These are phyloP conservation scores for Skeletonema potamos DNA, from an alignment of 108 stramenopile genomes.

Conservation along the genomic window DNA sequence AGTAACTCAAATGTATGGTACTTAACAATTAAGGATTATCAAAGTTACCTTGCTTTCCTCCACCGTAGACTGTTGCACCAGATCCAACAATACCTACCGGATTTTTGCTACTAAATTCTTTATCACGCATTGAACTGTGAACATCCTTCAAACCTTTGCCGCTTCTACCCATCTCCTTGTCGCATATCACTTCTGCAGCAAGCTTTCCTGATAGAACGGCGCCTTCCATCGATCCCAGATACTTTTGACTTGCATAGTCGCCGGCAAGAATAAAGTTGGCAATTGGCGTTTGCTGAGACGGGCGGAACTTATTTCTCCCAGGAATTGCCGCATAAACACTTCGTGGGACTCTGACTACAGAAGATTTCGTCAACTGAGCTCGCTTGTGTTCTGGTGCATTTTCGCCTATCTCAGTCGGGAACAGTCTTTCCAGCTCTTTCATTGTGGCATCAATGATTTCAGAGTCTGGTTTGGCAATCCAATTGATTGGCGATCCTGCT, in stretches of 20 bases:
- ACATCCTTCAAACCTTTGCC: slow-evolving; percentile 77
- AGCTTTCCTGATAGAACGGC: slow-evolving; percentile 92
- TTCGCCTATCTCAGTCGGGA: slow-evolving; percentile 92
- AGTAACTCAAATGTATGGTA: background rate
- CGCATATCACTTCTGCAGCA: slow-evolving; percentile 90
- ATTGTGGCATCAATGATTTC: slow-evolving; percentile 96
- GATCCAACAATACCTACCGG: slow-evolving; percentile 87
- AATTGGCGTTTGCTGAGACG: slow-evolving; percentile 90
- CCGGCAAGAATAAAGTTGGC: slow-evolving; percentile 93
- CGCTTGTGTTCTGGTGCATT: slow-evolving; percentile 78
- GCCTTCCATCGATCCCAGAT: slow-evolving; percentile 95
- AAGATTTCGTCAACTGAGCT: slow-evolving; percentile 74
- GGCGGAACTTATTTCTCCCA: slow-evolving; percentile 91
- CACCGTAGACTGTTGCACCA: slow-evolving; percentile 91
- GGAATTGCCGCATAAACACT: slow-evolving; percentile 95
- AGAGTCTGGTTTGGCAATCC: slow-evolving; percentile 85
- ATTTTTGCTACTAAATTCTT: slow-evolving; percentile 43
- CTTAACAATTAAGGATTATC: slow-evolving; percentile 21
- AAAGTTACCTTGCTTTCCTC: slow-evolving; percentile 62
- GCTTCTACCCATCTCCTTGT: slow-evolving; percentile 73
- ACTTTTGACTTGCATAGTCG: slow-evolving; percentile 94
- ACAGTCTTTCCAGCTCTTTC: slow-evolving; percentile 91
- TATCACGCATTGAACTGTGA: slow-evolving; percentile 63
- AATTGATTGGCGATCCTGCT: slow-evolving; percentile 85
- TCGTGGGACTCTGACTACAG: slow-evolving; percentile 94